Evolutionary conservation across 2,329 filamentous ascomycete genomes (phyloP).

Genomic region (Coniochaeta sp.): DNA sequence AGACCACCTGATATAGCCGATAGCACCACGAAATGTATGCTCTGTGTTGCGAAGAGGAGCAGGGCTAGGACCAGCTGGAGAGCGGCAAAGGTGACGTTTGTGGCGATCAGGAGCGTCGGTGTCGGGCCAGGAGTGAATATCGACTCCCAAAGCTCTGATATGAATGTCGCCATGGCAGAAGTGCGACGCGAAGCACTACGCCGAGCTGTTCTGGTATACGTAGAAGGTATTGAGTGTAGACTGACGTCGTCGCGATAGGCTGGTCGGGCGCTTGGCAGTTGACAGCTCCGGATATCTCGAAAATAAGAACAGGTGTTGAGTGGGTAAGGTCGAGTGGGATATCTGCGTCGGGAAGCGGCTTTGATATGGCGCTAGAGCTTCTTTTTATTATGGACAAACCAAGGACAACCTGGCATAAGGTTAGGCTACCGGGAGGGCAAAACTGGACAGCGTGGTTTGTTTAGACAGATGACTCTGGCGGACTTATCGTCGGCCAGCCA

Average conservation of each 20-base stretch:
- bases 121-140: slow-evolving; percentile 92
- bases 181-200: not conserved
- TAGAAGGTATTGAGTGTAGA: not conserved
- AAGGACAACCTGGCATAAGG: not conserved
- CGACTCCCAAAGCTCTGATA: slow-evolving; percentile 79
- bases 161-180: slow-evolving; percentile 47
- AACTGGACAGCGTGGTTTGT: not conserved
- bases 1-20: slow-evolving; percentile 72
- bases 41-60: slow-evolving; percentile 75
- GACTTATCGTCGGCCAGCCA: not conserved
- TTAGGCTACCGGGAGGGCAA: not conserved
- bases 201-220: not conserved
- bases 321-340: no score
- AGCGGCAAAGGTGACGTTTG: slow-evolving; percentile 80
- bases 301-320: no score
- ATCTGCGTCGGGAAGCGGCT: not conserved
- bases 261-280: not conserved
- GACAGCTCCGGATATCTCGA: not conserved
- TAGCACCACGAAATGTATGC: slow-evolving; percentile 80
- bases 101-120: slow-evolving; percentile 78
- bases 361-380: not conserved
- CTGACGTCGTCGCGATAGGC: not conserved
- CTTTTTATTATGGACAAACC: not conserved
- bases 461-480: not conserved
- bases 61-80: slow-evolving; percentile 72